These are phyloP conservation scores for Corchorus olitorius DNA, from an alignment of 345 rosid genomes.

Conservation along the genomic window DNA sequence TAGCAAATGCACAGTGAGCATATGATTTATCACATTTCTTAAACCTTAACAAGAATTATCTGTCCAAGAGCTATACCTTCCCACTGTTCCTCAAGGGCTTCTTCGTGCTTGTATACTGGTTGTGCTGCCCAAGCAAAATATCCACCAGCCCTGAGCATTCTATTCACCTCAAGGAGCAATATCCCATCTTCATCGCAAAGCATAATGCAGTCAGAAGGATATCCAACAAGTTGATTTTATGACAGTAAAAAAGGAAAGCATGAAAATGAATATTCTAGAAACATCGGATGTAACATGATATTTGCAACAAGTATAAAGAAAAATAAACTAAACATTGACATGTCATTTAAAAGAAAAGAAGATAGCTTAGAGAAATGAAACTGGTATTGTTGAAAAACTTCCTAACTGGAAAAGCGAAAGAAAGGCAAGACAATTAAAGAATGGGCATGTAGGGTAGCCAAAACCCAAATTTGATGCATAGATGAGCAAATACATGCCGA, in stretches of 20 bases:
- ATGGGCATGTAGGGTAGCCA: not conserved
- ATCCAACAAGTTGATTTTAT: not conserved
- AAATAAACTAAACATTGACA: not conserved
- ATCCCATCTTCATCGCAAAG: constrained; percentile 71
- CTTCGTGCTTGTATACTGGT: constrained; percentile 95
- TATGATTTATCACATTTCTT: constrained; percentile 10
- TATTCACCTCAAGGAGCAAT: constrained; percentile 90
- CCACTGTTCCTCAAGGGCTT: constrained; percentile 85
- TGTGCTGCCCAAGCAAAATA: constrained; percentile 99
- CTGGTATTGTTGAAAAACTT: not conserved
- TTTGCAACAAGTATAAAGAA: not conserved
- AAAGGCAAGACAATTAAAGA: not conserved
- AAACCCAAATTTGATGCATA: not conserved
- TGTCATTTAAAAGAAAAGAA: not conserved
- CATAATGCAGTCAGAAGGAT: constrained; percentile 28
- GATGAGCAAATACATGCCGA: not conserved
- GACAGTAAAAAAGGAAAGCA: constrained; percentile 7
- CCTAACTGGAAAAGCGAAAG: not conserved
- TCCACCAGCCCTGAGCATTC: constrained; percentile 95
- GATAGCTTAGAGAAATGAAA: not conserved
- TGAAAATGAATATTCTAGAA: not conserved
- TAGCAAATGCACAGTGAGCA: constrained; percentile 3
- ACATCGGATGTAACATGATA: not conserved
- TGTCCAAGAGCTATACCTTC: constrained; percentile 53
- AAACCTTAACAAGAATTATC: constrained; percentile 5